Evolutionary conservation across 371 early-diverging fungal species (phyloP).

Genomic region (Syncephalastrum monosporum): DNA sequence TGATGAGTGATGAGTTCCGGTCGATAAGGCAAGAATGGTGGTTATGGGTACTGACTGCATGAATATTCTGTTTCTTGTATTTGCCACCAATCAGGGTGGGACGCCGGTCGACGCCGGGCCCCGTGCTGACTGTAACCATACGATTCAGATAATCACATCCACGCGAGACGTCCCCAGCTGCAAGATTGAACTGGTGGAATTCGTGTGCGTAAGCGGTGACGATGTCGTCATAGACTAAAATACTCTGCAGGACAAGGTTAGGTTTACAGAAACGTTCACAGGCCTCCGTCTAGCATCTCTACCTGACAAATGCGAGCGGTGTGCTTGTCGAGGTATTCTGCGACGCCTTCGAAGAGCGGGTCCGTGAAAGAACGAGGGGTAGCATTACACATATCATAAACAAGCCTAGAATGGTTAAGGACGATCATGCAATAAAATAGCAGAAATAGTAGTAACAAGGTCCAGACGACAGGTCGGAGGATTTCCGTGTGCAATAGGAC

Average conservation of each 20-base stretch:
- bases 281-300: background rate
- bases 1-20: background rate
- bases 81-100: slow-evolving; percentile 46
- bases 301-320: slow-evolving; percentile 57
- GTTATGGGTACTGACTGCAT: slow-evolving; percentile 54
- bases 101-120: slow-evolving; percentile 32
- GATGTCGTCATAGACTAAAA: slow-evolving; percentile 67
- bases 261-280: too few relatives aligned
- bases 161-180: slow-evolving; percentile 61
- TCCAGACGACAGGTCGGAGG: background rate
- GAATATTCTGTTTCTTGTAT: slow-evolving; percentile 65
- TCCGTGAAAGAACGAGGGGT: slow-evolving; percentile 73
- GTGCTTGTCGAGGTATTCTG: slow-evolving; percentile 65
- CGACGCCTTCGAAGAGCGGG: slow-evolving; percentile 66
- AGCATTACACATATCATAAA: slow-evolving; percentile 72
- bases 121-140: slow-evolving; percentile 35
- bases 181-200: slow-evolving; percentile 70
- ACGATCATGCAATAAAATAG: background rate
- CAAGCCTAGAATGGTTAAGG: slow-evolving; percentile 24
- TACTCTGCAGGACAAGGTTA: slow-evolving; percentile 30
- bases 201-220: slow-evolving; percentile 71
- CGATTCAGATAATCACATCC: slow-evolving; percentile 80
- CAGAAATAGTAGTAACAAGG: slow-evolving; percentile 4
- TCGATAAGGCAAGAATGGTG: background rate
- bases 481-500: background rate